These are phyloP conservation scores for Saksenaea oblongispora DNA, from an alignment of 371 early-diverging fungal genomes.

Conservation along the genomic window DNA sequence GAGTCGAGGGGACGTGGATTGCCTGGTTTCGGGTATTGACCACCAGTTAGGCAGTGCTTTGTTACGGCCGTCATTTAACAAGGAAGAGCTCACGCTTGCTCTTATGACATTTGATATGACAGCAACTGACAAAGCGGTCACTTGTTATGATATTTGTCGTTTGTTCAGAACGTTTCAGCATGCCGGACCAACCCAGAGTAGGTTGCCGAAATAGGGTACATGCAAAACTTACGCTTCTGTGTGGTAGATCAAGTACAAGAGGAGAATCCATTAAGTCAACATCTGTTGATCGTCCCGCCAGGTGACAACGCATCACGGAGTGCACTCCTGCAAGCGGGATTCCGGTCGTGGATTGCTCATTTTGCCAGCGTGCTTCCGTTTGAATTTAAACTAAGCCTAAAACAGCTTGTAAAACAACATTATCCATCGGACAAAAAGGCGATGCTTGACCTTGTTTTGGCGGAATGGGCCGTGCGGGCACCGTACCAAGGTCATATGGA, in stretches of 20 bases:
- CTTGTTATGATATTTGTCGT: not conserved
- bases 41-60: slow-evolving; percentile 27
- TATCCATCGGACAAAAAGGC: slow-evolving; percentile 38
- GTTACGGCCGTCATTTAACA: slow-evolving; percentile 25
- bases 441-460: slow-evolving; percentile 31
- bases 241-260: not conserved
- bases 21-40: slow-evolving; percentile 18
- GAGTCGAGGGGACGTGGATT: slow-evolving; percentile 5
- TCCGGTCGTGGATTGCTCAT: slow-evolving; percentile 11
- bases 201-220: not conserved
- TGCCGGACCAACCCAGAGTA: not conserved
- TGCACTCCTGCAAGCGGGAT: slow-evolving; percentile 9
- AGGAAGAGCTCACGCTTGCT: slow-evolving; percentile 30
- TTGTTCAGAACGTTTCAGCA: not conserved
- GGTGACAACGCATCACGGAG: slow-evolving; percentile 19
- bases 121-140: not conserved
- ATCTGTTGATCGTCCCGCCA: not conserved
- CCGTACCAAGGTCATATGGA: slow-evolving; percentile 22
- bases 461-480: slow-evolving; percentile 36
- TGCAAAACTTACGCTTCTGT: not conserved
- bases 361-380: slow-evolving; percentile 7
- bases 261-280: not conserved
- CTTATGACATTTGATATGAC: slow-evolving; percentile 13
- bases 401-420: slow-evolving; percentile 15
- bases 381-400: slow-evolving; percentile 27